These are phyloP conservation scores for Penicillium simplicissimum DNA, from an alignment of 495 filamentous ascomycete genomes.

Conservation along the genomic window DNA sequence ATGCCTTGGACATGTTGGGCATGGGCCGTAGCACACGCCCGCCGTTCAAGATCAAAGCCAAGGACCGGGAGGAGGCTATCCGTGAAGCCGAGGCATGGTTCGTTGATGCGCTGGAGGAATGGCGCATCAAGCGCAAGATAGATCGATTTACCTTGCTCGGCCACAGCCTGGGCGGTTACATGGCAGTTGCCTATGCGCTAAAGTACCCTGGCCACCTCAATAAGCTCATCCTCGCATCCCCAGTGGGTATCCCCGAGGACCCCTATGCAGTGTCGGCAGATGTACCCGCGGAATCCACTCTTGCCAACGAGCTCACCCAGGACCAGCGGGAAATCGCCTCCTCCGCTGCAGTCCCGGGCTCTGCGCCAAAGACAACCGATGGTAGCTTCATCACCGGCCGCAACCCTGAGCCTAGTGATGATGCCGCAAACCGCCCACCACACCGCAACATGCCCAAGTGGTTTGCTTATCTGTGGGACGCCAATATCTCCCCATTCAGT, in stretches of 20 bases:
- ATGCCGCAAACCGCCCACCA: slow-evolving; percentile 42
- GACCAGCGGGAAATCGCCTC: slow-evolving; percentile 61
- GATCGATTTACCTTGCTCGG: slow-evolving; percentile 91
- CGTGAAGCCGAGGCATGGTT: slow-evolving; percentile 94
- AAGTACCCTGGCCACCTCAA: slow-evolving; percentile 94
- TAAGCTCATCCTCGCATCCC: slow-evolving; percentile 92
- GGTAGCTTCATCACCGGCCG: slow-evolving; percentile 60
- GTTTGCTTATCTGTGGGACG: slow-evolving; percentile 93
- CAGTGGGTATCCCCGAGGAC: slow-evolving; percentile 93
- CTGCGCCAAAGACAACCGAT: slow-evolving; percentile 48
- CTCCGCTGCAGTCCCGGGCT: slow-evolving; percentile 28
- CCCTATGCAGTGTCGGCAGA: slow-evolving; percentile 83
- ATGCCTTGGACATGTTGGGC: slow-evolving; percentile 87
- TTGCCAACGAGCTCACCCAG: slow-evolving; percentile 72
- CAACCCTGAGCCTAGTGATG: slow-evolving; percentile 19
- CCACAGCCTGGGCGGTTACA: slow-evolving; percentile 91
- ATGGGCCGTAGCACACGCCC: slow-evolving; percentile 91
- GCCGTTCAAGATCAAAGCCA: slow-evolving; percentile 77
- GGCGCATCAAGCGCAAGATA: slow-evolving; percentile 83
- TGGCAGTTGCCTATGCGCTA: slow-evolving; percentile 90
- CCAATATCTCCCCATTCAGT: slow-evolving; percentile 93
- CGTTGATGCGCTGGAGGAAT: slow-evolving; percentile 93
- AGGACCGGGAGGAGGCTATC: slow-evolving; percentile 78
- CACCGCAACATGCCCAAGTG: slow-evolving; percentile 73
- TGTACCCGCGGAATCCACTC: slow-evolving; percentile 70